A percentile compares a stretch with the other conserved stretches of the same genome.
These are phyloP conservation scores for Oenanthe javanica DNA, from an alignment of 140 eudicot species.

Conservation along the genomic window DNA sequence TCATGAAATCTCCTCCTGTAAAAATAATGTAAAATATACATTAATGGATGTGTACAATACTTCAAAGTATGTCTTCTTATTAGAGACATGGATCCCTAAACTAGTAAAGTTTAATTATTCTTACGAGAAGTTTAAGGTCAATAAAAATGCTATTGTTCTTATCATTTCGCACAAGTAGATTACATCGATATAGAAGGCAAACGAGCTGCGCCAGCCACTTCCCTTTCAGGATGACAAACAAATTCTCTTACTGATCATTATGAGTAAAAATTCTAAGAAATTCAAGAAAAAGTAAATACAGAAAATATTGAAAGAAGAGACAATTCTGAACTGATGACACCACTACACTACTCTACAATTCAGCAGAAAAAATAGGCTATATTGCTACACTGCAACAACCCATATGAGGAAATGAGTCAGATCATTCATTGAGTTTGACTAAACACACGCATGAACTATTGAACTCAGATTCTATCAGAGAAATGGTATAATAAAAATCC, in stretches of 20 bases:
- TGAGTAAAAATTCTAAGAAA: neutral
- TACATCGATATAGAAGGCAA: neutral
- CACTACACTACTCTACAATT: conserved; percentile 7
- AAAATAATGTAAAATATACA: neutral
- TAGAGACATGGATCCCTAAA: neutral
- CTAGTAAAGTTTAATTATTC: neutral
- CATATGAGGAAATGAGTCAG: conserved; percentile 18
- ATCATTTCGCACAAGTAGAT: neutral
- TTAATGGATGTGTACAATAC: neutral
- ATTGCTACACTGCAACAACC: neutral
- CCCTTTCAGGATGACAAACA: neutral
- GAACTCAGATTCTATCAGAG: neutral
- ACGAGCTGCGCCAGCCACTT: neutral
- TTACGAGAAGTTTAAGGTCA: neutral
- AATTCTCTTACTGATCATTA: neutral
- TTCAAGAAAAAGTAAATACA: neutral
- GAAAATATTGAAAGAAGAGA: neutral
- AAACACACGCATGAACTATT: conserved; percentile 12
- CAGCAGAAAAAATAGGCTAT: conserved; percentile 5
- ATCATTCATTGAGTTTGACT: conserved; percentile 19
- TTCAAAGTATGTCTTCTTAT: neutral
- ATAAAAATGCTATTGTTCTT: neutral
- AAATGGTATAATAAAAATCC: neutral
- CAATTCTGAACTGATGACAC: neutral
- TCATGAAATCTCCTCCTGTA: neutral